phyloP scores from a whole-genome alignment of 2,329 filamentous ascomycete genomes.

The Graphiopsis chlorocephala region DNA sequence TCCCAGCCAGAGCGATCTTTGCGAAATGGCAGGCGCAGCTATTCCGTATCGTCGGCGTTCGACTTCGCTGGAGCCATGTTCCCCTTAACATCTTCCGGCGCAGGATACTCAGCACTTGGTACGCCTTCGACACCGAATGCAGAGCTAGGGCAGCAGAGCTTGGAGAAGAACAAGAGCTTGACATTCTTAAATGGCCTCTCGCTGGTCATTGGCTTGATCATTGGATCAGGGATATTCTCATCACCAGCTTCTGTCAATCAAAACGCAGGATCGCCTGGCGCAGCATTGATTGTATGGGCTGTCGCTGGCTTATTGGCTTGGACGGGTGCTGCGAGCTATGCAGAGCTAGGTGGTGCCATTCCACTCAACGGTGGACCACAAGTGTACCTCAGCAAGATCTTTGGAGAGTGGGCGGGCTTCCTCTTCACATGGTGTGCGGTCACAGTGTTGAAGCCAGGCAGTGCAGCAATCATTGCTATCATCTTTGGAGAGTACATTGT shows the following conservation, averaged over 20 bases:
- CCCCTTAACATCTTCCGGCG: slow-evolving; percentile 77
- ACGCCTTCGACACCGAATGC: slow-evolving; percentile 61
- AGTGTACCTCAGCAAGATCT: slow-evolving; percentile 92
- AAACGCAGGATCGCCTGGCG: slow-evolving; percentile 87
- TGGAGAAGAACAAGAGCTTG: slow-evolving; percentile 94
- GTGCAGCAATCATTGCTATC: slow-evolving; percentile 90
- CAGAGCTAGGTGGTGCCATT: slow-evolving; percentile 92
- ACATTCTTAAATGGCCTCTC: slow-evolving; percentile 93
- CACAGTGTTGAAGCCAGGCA: slow-evolving; percentile 88
- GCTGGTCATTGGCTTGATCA: slow-evolving; percentile 87
- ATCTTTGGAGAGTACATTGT: slow-evolving; percentile 99
- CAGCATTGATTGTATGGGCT: slow-evolving; percentile 84
- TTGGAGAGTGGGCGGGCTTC: slow-evolving; percentile 89
- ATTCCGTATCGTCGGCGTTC: slow-evolving; percentile 89
- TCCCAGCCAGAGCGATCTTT: slow-evolving; percentile 27
- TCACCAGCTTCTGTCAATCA: slow-evolving; percentile 89
- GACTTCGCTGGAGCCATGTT: slow-evolving; percentile 94
- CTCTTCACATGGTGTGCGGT: slow-evolving; percentile 96
- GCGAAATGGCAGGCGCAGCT: slow-evolving; percentile 60
- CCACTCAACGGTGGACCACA: slow-evolving; percentile 93
- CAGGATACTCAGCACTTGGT: slow-evolving; percentile 77
- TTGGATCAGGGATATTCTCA: slow-evolving; percentile 94
- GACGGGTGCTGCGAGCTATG: slow-evolving; percentile 94
- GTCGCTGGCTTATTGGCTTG: slow-evolving; percentile 90
- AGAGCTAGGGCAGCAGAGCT: slow-evolving; percentile 50